Conservation (phyloP, 2,329 filamentous ascomycete species). For the Aspergillus sp. region DNA sequence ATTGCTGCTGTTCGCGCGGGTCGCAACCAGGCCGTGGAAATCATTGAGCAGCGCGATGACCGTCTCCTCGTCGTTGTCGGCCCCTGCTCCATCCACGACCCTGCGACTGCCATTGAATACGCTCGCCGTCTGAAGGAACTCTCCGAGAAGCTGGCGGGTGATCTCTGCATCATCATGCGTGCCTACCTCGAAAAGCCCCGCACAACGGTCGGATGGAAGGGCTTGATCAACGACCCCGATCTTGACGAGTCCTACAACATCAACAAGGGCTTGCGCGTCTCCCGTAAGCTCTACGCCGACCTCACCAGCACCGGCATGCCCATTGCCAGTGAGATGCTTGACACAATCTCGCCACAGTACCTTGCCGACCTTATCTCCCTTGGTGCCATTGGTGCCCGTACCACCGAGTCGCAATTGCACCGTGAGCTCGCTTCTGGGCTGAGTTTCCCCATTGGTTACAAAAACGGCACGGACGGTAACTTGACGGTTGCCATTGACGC, state of each 20-base stretch:
- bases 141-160: slow-evolving; percentile 69
- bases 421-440: slow-evolving; percentile 90
- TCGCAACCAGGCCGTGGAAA: slow-evolving; percentile 56
- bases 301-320: slow-evolving; percentile 83
- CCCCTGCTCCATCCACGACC: slow-evolving; percentile 96
- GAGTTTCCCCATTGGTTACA: slow-evolving; percentile 97
- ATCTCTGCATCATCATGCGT: slow-evolving; percentile 92
- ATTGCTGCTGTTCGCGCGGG: slow-evolving; percentile 38
- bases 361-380: slow-evolving; percentile 92
- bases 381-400: slow-evolving; percentile 90
- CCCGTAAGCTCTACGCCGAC: slow-evolving; percentile 88
- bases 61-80: slow-evolving; percentile 90
- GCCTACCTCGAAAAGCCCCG: slow-evolving; percentile 98
- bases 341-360: slow-evolving; percentile 98
- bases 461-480: slow-evolving; percentile 95
- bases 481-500: slow-evolving; percentile 90
- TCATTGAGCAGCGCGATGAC: slow-evolving; percentile 70
- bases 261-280: slow-evolving; percentile 93
- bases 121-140: slow-evolving; percentile 69
- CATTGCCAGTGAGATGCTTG: slow-evolving; percentile 95
- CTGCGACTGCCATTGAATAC: slow-evolving; percentile 80
- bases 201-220: slow-evolving; percentile 98
- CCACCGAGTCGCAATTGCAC: slow-evolving; percentile 94
- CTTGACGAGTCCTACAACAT: slow-evolving; percentile 97
- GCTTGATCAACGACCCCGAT: slow-evolving; percentile 96